These are phyloP conservation scores for Penicillium sp. DNA, from an alignment of 2,329 filamentous ascomycete species.

Conservation along the genomic window DNA sequence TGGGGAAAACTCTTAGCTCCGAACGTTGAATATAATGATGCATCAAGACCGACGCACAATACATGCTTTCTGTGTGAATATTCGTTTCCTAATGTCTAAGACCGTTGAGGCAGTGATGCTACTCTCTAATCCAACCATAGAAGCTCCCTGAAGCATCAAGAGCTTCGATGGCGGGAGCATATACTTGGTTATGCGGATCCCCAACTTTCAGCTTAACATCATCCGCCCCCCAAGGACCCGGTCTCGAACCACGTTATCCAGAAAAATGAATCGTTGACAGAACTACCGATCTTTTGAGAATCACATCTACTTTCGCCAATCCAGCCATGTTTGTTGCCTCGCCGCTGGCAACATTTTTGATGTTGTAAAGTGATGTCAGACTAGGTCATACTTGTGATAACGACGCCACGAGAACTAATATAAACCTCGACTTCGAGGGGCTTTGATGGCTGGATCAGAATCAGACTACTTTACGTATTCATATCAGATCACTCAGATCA, in stretches of 20 bases:
- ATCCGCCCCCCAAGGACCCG: conserved; percentile 17
- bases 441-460: background rate
- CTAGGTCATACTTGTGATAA: conserved; percentile 10
- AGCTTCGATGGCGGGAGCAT: background rate
- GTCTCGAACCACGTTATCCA: conserved; percentile 8
- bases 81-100: background rate
- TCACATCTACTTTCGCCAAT: background rate
- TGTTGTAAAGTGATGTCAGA: conserved; percentile 18
- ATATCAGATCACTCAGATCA: background rate
- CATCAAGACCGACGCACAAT: background rate
- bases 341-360: conserved; percentile 1
- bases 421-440: conserved; percentile 6
- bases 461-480: background rate
- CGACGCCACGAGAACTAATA: conserved; percentile 18
- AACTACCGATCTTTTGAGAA: background rate
- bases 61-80: background rate
- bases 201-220: background rate
- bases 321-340: conserved; percentile 10
- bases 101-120: no score
- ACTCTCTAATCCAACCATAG: background rate
- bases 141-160: background rate
- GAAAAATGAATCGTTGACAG: conserved; percentile 3
- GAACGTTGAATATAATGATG: background rate
- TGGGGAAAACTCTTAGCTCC: background rate
- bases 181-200: background rate